These are phyloP conservation scores for Phytopythium ostracodes DNA, from an alignment of 352 stramenopile genomes.

Conservation along the genomic window DNA sequence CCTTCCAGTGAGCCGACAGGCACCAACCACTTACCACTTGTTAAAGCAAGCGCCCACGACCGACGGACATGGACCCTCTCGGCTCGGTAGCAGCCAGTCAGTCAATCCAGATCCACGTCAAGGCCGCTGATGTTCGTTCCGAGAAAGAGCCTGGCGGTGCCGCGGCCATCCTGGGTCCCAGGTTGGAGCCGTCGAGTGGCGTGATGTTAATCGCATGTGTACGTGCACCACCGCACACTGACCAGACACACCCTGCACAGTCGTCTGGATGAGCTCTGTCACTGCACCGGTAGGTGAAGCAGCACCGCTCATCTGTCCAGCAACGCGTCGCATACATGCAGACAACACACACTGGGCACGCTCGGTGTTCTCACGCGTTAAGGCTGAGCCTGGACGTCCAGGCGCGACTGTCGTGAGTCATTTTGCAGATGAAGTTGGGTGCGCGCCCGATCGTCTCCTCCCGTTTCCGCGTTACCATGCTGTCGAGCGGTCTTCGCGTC, in stretches of 20 bases:
- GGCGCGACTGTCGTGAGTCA: not conserved
- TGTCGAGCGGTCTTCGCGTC: not conserved
- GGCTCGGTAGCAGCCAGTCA: not conserved
- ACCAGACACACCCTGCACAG: too few relatives aligned
- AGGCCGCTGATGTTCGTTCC: not conserved
- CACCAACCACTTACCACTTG: not conserved
- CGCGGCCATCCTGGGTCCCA: not conserved
- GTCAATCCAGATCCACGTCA: not conserved
- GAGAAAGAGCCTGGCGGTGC: conserved; percentile 5
- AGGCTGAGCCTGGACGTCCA: too few relatives aligned
- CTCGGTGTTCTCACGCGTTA: too few relatives aligned
- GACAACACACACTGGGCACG: too few relatives aligned
- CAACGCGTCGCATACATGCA: too few relatives aligned
- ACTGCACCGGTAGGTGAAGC: too few relatives aligned
- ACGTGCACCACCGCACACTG: too few relatives aligned
- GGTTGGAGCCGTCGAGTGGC: too few relatives aligned
- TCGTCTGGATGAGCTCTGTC: too few relatives aligned
- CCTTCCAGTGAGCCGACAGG: not conserved
- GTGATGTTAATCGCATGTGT: too few relatives aligned
- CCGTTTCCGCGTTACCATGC: not conserved
- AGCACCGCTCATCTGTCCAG: too few relatives aligned
- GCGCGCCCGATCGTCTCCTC: not conserved
- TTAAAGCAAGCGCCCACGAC: not conserved
- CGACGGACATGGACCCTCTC: not conserved
- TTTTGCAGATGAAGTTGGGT: not conserved